Evolutionary conservation across 2,329 filamentous ascomycete genomes (phyloP).

Genomic region (Pseudopyrenochaeta lycopersici): DNA sequence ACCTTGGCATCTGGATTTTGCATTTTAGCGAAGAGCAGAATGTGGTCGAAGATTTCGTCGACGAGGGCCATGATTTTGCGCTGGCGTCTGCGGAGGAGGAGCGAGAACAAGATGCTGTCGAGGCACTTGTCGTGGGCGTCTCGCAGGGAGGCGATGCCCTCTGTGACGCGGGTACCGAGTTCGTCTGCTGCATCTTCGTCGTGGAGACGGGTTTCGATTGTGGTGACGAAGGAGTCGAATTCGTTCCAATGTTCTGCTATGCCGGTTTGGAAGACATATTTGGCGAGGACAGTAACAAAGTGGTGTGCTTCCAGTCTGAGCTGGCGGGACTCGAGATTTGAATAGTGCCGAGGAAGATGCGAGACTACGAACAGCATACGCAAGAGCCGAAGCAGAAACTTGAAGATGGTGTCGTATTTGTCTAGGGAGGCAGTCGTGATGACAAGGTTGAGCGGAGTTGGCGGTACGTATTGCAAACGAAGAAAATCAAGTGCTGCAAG

Average conservation of each 20-base stretch:
- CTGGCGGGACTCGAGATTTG: conserved; percentile 24
- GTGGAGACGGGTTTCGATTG: conserved; percentile 67
- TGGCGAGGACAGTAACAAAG: conserved; percentile 75
- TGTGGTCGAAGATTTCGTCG: conserved; percentile 76
- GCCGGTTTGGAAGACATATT: conserved; percentile 83
- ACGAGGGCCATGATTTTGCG: conserved; percentile 75
- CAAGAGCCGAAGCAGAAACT: conserved; percentile 76
- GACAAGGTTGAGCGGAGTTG: conserved; percentile 74
- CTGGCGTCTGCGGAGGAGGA: conserved; percentile 79
- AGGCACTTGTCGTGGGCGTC: conserved; percentile 76
- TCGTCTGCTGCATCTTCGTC: conserved; percentile 54
- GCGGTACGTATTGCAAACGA: conserved; percentile 82
- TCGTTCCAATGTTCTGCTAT: conserved; percentile 76
- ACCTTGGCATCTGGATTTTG: conserved; percentile 30
- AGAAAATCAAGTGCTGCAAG: conserved; percentile 94
- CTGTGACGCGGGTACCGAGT: conserved; percentile 56
- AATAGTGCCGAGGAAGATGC: conserved; percentile 45
- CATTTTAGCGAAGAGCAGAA: conserved; percentile 70
- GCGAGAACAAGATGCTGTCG: conserved; percentile 76
- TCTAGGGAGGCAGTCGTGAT: conserved; percentile 75
- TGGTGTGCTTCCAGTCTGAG: conserved; percentile 82
- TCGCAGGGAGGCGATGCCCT: conserved; percentile 73
- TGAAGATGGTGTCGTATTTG: conserved; percentile 89
- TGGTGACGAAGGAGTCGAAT: conserved; percentile 73
- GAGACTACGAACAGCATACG: conserved; percentile 79